Percentiles rank a stretch among this genome's conserved stretches.
Evolutionary conservation across 2,329 filamentous ascomycete species (phyloP).

Genomic region (Pyrenochaeta sp.): DNA sequence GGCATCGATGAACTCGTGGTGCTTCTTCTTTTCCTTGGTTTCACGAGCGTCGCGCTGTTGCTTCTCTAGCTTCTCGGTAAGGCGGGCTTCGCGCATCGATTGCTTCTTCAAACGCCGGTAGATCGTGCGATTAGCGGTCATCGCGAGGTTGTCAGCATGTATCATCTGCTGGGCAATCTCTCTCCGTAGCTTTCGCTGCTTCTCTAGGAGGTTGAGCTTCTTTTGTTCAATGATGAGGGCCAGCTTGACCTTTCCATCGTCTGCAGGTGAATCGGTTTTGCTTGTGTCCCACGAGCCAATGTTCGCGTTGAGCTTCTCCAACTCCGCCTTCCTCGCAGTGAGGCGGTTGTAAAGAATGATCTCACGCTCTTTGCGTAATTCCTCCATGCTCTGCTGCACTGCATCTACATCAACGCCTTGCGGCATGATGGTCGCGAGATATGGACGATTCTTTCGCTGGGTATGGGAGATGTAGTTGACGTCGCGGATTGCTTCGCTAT

Average conservation of each 20-base stretch:
- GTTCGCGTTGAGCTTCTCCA: slow-evolving; percentile 85
- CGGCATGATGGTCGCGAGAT: slow-evolving; percentile 89
- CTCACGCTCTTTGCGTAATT: slow-evolving; percentile 85
- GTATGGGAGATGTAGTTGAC: slow-evolving; percentile 85
- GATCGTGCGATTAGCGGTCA: slow-evolving; percentile 91
- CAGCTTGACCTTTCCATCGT: slow-evolving; percentile 81
- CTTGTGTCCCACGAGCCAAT: slow-evolving; percentile 84
- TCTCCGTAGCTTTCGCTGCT: slow-evolving; percentile 85
- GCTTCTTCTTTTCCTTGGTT: slow-evolving; percentile 97
- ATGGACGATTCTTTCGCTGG: slow-evolving; percentile 76
- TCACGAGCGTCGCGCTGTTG: slow-evolving; percentile 96
- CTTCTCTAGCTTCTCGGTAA: slow-evolving; percentile 99
- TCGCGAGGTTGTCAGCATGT: slow-evolving; percentile 93
- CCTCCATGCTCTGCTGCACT: slow-evolving; percentile 41
- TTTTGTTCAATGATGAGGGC: slow-evolving; percentile 97
- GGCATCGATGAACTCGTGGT: slow-evolving; percentile 87
- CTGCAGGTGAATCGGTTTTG: slow-evolving; percentile 71
- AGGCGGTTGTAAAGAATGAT: slow-evolving; percentile 90
- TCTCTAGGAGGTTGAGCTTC: slow-evolving; percentile 84
- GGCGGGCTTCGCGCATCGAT: slow-evolving; percentile 90
- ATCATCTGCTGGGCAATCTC: slow-evolving; percentile 92
- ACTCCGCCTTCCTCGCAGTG: slow-evolving; percentile 80
- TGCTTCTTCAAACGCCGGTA: slow-evolving; percentile 98
- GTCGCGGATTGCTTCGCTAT: slow-evolving; percentile 55
- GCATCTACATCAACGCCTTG: slow-evolving; percentile 85